These are phyloP conservation scores for Phytophthora podocarpi DNA, from an alignment of 352 stramenopile species.

Conservation along the genomic window DNA sequence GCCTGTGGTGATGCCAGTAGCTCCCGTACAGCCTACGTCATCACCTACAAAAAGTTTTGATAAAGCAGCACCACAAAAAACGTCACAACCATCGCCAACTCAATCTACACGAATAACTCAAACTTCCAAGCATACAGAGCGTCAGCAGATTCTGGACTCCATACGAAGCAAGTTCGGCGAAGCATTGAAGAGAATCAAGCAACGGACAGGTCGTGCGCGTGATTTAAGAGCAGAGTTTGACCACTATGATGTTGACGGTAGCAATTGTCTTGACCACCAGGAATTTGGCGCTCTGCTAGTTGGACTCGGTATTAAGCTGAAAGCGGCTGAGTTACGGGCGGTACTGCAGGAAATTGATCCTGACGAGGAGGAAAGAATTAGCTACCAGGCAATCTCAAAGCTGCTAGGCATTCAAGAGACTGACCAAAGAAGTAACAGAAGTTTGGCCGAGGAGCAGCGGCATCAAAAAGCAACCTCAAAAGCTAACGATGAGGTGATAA, in stretches of 20 bases:
- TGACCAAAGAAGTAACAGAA: neutral
- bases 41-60: constrained; percentile 8
- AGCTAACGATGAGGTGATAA: constrained; percentile 10
- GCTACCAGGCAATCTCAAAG: constrained; percentile 50
- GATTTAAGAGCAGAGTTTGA: constrained; percentile 48
- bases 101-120: constrained; percentile 4
- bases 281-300: constrained; percentile 67
- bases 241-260: constrained; percentile 60
- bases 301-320: constrained; percentile 61
- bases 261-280: constrained; percentile 52
- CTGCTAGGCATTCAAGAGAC: constrained; percentile 20
- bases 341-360: constrained; percentile 50
- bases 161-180: constrained; percentile 36
- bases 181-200: constrained; percentile 33
- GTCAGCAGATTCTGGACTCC: constrained; percentile 25
- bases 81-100: neutral
- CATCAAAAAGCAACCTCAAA: neutral
- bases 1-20: constrained; percentile 10
- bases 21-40: neutral
- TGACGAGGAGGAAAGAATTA: constrained; percentile 48
- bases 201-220: constrained; percentile 5
- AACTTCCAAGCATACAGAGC: constrained; percentile 14
- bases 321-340: constrained; percentile 39
- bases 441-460: neutral
- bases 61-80: constrained; percentile 3